Base-by-base conservation (phyloP, 73 alveolate species). In the Tetrahymena borealis region DNA sequence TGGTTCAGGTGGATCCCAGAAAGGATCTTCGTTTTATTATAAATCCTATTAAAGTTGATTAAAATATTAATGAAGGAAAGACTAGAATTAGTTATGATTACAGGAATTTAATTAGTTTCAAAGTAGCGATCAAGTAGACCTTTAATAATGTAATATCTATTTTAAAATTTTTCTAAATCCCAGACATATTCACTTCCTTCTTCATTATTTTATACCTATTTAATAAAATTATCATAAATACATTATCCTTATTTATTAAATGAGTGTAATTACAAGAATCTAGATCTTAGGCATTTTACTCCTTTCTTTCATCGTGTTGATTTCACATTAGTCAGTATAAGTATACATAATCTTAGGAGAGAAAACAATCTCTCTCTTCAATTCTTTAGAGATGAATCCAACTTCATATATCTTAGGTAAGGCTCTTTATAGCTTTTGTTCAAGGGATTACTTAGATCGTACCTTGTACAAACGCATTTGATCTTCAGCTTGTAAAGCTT, bases 1-100 rank as follows among this genome's bases (percentile, higher is more conserved):
- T 78, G 98, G 98, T 79, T 96, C 97, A 28, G 97, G 95, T 28
- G 97, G 98, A 90, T 98, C 99, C 97, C 98, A 95, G 97, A 98
- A 98, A 38, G 99, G 99, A 90, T 98, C 99, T 36, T 98, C 98
- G 33, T 95, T 97, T 39, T 96, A 93, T 38, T 93, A 95, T 15
- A 97, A 16, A 10, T 79, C 95, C 78, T 94, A 90, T 24, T 38
- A 42, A 2, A 12, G 35, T 60, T 90, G 39, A 0, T 3, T 12
- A 10, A 38, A 15, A 18, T 38, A 33, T 43, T 11, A 24, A 18
- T 38, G 36, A 90, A 12, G 10, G 0, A n/a, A 28, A 3, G 10
- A 3, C 7, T 13, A 15, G n/a, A 15, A 60, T 3, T 6, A 60
- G 38, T 31, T n/a, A 91, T 32, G 24, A 39, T 40, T 33, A 42